These are phyloP conservation scores for Hygrocybe punicea DNA, from an alignment of 768 basidiomycete genomes.

Conservation along the genomic window DNA sequence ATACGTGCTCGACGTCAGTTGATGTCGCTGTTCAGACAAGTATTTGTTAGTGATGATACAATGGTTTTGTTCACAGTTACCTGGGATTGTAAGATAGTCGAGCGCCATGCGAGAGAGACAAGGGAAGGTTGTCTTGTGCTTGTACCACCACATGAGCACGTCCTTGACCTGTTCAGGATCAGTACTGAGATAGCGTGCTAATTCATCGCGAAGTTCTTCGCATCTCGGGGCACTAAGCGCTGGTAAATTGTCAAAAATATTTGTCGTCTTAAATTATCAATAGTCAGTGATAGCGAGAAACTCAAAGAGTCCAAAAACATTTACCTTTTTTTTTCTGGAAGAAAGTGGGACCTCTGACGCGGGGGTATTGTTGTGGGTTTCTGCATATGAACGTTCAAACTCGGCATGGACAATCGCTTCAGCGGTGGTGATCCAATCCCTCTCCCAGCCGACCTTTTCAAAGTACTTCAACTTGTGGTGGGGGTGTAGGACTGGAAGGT, in stretches of 20 bases:
- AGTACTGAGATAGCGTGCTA: constrained; percentile 26
- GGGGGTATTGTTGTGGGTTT: not conserved
- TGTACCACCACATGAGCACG: constrained; percentile 30
- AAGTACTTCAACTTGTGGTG: constrained; percentile 37
- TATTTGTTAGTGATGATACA: constrained; percentile 5
- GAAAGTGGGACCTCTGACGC: not conserved
- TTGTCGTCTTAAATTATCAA: constrained; percentile 5
- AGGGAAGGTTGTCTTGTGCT: constrained; percentile 21
- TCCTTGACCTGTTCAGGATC: constrained; percentile 13
- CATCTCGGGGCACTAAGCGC: constrained; percentile 14
- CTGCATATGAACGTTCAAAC: constrained; percentile 13
- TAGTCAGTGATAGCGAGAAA: no score
- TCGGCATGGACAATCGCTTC: constrained; percentile 13
- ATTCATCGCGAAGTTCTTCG: constrained; percentile 20
- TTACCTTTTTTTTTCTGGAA: not conserved
- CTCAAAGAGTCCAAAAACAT: no score
- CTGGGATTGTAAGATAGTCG: constrained; percentile 31
- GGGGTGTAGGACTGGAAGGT: constrained; percentile 33
- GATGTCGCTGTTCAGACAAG: constrained; percentile 25
- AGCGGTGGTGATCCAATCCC: constrained; percentile 29
- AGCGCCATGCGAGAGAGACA: constrained; percentile 32
- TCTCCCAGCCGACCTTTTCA: constrained; percentile 24
- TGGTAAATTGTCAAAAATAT: constrained; percentile 31
- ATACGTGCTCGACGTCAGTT: constrained; percentile 27
- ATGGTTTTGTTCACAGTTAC: constrained; percentile 14